Conservation (phyloP, 2,329 filamentous ascomycete species). For the Aspergillus hiratsukae region DNA sequence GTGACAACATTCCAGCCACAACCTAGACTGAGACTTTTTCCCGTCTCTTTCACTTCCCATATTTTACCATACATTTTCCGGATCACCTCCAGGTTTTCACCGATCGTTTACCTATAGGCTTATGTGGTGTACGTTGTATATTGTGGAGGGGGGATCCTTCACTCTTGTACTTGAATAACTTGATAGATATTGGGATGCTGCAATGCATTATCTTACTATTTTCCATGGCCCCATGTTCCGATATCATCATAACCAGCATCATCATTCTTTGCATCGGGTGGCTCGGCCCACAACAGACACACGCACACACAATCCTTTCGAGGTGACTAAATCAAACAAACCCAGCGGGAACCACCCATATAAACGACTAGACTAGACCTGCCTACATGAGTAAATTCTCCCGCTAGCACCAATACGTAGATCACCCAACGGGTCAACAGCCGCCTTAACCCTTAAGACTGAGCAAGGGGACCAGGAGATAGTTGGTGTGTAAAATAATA, state of each 20-base stretch:
- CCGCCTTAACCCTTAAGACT: not conserved
- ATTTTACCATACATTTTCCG: not conserved
- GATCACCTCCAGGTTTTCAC: constrained; percentile 2
- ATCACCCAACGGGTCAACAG: constrained; percentile 12
- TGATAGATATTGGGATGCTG: not conserved
- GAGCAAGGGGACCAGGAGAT: constrained; percentile 2
- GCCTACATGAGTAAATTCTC: constrained; percentile 5
- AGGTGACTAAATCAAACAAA: constrained; percentile 7
- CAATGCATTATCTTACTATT: not conserved
- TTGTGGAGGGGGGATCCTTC: not conserved
- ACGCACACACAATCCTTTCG: not conserved
- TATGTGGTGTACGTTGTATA: not conserved
- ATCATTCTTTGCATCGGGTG: constrained; percentile 16
- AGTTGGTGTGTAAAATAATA: not conserved
- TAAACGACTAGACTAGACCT: not conserved
- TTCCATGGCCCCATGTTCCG: constrained; percentile 3
- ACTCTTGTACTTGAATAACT: not conserved
- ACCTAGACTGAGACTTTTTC: constrained; percentile 1
- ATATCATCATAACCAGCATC: constrained; percentile 6
- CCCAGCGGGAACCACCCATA: constrained; percentile 9
- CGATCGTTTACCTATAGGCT: not conserved
- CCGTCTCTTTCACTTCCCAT: not conserved
- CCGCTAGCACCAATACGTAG: constrained; percentile 15
- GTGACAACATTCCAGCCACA: constrained; percentile 21
- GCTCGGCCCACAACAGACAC: constrained; percentile 13